Evolutionary conservation across 164 flowering plant species (phyloP).

Genomic region (Tetrastigma voinierianum): DNA sequence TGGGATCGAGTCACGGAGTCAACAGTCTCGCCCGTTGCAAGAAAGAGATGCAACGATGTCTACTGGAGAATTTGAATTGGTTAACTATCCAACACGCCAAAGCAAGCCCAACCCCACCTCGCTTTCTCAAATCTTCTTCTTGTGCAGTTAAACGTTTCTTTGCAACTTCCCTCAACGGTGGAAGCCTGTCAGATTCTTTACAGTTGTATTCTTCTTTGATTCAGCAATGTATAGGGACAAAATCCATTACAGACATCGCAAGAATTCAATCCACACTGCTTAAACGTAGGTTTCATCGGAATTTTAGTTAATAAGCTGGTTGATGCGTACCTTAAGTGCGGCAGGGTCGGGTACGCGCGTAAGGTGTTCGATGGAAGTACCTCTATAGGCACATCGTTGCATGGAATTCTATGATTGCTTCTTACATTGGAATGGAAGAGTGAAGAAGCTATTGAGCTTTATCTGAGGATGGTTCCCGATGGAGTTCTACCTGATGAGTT

Average conservation of each 20-base stretch:
- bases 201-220: conserved; percentile 29
- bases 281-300: conserved; percentile 29
- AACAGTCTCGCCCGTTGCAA: too few relatives aligned
- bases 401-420: conserved; percentile 58
- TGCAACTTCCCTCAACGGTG: neutral
- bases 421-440: conserved; percentile 22
- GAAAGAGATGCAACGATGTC: conserved; percentile 9
- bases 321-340: conserved; percentile 38
- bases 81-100: conserved; percentile 1
- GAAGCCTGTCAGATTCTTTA: conserved; percentile 2
- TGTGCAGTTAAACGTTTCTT: conserved; percentile 1
- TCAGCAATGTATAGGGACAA: conserved; percentile 27
- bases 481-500: conserved; percentile 40
- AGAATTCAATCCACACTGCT: conserved; percentile 34
- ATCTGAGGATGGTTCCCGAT: conserved; percentile 32
- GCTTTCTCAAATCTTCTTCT: neutral
- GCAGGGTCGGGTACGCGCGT: conserved; percentile 31
- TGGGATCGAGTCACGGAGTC: too few relatives aligned
- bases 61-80: conserved; percentile 1
- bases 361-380: conserved; percentile 53
- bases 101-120: conserved; percentile 1
- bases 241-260: conserved; percentile 18
- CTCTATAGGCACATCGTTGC: conserved; percentile 36
- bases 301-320: conserved; percentile 40
- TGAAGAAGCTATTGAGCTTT: conserved; percentile 38